Evolutionary conservation across 2,329 filamentous ascomycete genomes (phyloP).

Genomic region (Colletotrichum theobromicola): DNA sequence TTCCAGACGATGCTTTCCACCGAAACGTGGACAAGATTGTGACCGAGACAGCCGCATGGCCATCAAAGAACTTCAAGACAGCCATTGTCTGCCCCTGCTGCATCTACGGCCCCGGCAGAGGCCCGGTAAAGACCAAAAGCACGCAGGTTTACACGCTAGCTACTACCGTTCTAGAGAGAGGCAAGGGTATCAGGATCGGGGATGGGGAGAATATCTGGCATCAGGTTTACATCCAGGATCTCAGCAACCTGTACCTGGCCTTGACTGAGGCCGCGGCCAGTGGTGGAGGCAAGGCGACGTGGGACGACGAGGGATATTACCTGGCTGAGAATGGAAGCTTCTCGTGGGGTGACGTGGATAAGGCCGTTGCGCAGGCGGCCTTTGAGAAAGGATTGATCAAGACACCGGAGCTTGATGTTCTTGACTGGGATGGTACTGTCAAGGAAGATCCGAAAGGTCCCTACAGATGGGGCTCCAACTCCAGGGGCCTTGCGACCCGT

Average conservation of each 20-base stretch:
- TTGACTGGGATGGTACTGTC: background rate
- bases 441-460: accelerated
- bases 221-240: background rate
- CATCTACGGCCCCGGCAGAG: background rate
- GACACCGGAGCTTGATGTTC: background rate
- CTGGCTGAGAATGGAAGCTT: background rate
- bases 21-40: background rate
- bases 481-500: background rate
- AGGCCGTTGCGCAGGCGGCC: background rate
- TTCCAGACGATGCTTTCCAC: background rate
- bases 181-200: background rate
- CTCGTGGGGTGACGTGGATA: background rate
- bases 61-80: background rate
- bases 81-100: background rate
- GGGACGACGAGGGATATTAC: background rate
- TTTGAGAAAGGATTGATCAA: background rate
- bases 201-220: background rate
- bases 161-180: accelerated
- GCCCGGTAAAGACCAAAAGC: background rate
- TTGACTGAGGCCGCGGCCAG: background rate
- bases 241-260: background rate
- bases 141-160: accelerated
- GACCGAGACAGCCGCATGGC: accelerated
- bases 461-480: background rate
- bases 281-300: background rate